Evolutionary conservation across 1,139 yeast genomes (phyloP).

Genomic region (Hemisphaericaspora lyxosophila): DNA sequence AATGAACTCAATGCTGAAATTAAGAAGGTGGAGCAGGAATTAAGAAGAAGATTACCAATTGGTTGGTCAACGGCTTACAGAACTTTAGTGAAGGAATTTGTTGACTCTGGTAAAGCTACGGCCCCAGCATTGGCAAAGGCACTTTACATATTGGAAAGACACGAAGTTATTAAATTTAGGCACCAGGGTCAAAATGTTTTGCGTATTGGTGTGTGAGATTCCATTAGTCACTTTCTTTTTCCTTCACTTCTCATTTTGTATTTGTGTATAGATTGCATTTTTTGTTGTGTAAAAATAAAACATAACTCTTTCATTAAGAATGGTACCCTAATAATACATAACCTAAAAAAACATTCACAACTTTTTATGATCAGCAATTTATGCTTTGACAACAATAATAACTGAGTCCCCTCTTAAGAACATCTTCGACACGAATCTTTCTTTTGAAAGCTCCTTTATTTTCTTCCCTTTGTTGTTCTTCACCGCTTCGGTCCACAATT

Average conservation of each 20-base stretch:
- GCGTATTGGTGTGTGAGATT: constrained; percentile 64
- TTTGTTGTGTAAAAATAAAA: background rate
- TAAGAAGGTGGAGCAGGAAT: constrained; percentile 75
- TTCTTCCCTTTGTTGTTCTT: constrained; percentile 67
- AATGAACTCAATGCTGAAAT: constrained; percentile 67
- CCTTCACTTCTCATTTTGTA: constrained; percentile 1
- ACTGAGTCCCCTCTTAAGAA: constrained; percentile 96
- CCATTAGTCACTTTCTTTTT: no score
- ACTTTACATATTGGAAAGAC: constrained; percentile 74
- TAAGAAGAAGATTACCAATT: constrained; percentile 87
- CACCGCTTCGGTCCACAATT: constrained; percentile 79
- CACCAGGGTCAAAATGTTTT: constrained; percentile 86
- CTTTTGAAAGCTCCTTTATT: constrained; percentile 69
- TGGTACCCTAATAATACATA: constrained; percentile 1
- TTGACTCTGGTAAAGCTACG: constrained; percentile 64
- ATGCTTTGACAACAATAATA: constrained; percentile 69
- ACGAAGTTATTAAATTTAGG: constrained; percentile 82
- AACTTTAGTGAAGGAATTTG: constrained; percentile 82
- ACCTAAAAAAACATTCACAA: background rate
- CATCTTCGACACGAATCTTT: constrained; percentile 84
- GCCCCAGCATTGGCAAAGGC: constrained; percentile 84
- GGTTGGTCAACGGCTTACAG: constrained; percentile 95
- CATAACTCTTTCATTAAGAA: background rate
- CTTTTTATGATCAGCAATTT: background rate
- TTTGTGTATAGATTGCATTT: constrained; percentile 1